A percentile compares a stretch with the other conserved stretches of the same genome.
These are phyloP conservation scores for Raddia guianensis DNA, from an alignment of 176 grass and related monocot genomes.

Conservation along the genomic window DNA sequence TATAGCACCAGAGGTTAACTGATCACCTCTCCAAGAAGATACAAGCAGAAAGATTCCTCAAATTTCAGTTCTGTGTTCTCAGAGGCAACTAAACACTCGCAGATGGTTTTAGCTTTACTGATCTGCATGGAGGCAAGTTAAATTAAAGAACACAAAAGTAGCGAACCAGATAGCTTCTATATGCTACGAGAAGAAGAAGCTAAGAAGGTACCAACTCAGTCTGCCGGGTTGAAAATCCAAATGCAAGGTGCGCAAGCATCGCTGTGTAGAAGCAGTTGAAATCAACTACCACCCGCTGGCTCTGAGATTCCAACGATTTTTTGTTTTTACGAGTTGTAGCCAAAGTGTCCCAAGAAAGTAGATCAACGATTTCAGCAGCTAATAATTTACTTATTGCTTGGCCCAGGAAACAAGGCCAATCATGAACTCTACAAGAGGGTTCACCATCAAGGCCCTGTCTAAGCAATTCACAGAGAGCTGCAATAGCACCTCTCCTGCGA, in stretches of 20 bases:
- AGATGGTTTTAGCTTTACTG: constrained; percentile 85
- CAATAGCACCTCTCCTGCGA: constrained; percentile 81
- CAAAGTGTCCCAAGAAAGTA: constrained; percentile 91
- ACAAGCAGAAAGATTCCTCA: constrained; percentile 84
- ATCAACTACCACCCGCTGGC: constrained; percentile 76
- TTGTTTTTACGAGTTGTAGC: constrained; percentile 83
- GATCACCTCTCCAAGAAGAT: constrained; percentile 94
- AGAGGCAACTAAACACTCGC: constrained; percentile 79
- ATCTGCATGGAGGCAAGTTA: constrained; percentile 56
- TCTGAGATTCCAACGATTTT: constrained; percentile 87
- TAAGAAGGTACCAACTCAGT: constrained; percentile 72
- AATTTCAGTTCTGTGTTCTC: constrained; percentile 83
- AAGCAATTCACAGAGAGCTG: constrained; percentile 87
- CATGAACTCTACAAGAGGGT: constrained; percentile 83
- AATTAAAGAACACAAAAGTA: constrained; percentile 20
- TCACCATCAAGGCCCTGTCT: constrained; percentile 92
- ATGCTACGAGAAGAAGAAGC: constrained; percentile 24
- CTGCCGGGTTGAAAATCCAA: constrained; percentile 83
- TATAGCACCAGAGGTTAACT: constrained; percentile 26
- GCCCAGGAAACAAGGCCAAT: constrained; percentile 87
- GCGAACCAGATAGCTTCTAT: background rate
- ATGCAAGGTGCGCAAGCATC: constrained; percentile 79
- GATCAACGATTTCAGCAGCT: constrained; percentile 83
- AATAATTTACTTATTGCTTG: constrained; percentile 78
- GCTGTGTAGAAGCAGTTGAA: constrained; percentile 78